Evolutionary conservation across 176 grass and related monocot species (phyloP), one percentile per base, ranked within the genome.

Genomic region (Tuctoria greenei): DNA sequence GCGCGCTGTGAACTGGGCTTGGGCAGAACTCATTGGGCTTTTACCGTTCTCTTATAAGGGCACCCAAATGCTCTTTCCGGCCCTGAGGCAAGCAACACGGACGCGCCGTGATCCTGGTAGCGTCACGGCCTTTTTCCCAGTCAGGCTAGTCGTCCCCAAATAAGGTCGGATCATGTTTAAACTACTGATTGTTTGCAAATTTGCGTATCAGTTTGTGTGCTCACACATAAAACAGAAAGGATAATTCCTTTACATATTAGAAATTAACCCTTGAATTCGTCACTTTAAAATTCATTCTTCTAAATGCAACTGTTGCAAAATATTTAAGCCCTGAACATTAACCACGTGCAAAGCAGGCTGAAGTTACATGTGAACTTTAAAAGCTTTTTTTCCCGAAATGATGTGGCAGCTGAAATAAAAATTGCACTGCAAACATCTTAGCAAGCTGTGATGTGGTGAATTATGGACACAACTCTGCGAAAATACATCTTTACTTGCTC

Each of bases 391-490:
- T 21, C 10, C 6, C 2, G 51, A 54, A 35, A 20, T 34, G 28
- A 20, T 34, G 25, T 50, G 35, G 27, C 49, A 23, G 14, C 10
- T 65, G 0, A 59, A 60, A 59, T 62, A 3, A 26, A 38, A 26
- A 37, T 46, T 61, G 4, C 12, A 38, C 18, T 67, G 17, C 17
- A 27, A 25, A 21, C n/a, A 54, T 64, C 36, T 40, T 47, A 20
- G 14, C 7, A 69, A 51, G 31, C 39, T 68, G 50, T 17, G 42
- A 50, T 41, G 59, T 26, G 49, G 64, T 11, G 15, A 41, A 51
- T 20, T 60, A 65, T 16, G 16, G 40, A 23, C 59, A 75, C 52
- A 61, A 51, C 51, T 61, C 72, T 69, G 69, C 34, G 14, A 39
- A 26, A 75, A 75, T 44, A 69, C 57, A 61, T 2, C 4, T 47